Evolutionary conservation across 176 grass and related monocot species (phyloP).

Genomic region (Aegilops tauschii): DNA sequence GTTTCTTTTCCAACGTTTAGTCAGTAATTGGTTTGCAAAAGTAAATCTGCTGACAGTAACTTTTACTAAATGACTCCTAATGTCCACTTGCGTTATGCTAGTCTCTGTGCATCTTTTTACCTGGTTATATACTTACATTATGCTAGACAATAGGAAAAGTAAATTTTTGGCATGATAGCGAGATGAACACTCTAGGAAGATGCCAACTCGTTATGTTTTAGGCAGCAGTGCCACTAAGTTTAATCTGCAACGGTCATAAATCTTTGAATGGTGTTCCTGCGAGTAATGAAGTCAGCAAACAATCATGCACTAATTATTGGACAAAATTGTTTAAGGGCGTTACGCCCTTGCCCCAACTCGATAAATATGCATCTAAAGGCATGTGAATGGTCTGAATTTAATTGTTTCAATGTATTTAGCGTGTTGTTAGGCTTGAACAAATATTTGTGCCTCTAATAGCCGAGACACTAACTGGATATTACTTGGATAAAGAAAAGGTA

Average conservation of each 20-base stretch:
- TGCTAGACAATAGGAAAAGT: neutral
- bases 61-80: neutral
- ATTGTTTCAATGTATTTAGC: conserved; percentile 18
- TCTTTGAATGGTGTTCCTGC: neutral
- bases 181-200: conserved; percentile 3
- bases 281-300: neutral
- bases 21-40: neutral
- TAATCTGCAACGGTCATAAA: conserved; percentile 1
- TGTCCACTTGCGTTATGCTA: neutral
- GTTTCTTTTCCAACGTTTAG: neutral
- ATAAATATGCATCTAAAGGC: conserved; percentile 3
- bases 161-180: neutral
- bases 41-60: neutral
- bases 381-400: neutral
- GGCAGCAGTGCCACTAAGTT: neutral
- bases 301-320: neutral
- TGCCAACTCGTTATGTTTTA: conserved; percentile 10
- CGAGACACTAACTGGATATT: conserved; percentile 1
- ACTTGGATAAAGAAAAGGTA: neutral
- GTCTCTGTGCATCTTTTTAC: neutral
- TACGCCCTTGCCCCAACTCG: conserved; percentile 9
- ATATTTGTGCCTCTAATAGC: conserved; percentile 17
- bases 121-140: neutral
- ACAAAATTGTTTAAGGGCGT: conserved; percentile 18
- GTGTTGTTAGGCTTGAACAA: conserved; percentile 3